Conservation (phyloP, 371 early-diverging fungal species). For the Mycotypha africana region DNA sequence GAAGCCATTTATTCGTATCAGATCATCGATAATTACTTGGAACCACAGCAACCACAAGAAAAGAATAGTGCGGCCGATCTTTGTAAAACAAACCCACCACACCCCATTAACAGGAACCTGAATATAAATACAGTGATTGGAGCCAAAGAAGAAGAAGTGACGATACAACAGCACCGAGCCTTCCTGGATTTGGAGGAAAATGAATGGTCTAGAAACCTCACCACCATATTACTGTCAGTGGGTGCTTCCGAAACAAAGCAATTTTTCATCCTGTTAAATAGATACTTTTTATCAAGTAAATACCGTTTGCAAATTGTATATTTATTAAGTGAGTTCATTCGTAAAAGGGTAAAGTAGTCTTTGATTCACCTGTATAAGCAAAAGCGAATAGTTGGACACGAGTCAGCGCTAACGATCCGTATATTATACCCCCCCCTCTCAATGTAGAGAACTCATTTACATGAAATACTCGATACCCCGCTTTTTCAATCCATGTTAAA, state of each 20-base stretch:
- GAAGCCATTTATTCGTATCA: slow-evolving; percentile 19
- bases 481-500: slow-evolving; percentile 51
- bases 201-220: slow-evolving; percentile 41
- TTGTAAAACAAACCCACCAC: too few species aligned
- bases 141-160: slow-evolving; percentile 18
- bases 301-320: slow-evolving; percentile 53
- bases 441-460: slow-evolving; percentile 50
- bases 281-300: slow-evolving; percentile 48
- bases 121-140: slow-evolving; percentile 19
- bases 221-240: slow-evolving; percentile 23
- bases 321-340: slow-evolving; percentile 50
- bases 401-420: too few species aligned
- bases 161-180: slow-evolving; percentile 23
- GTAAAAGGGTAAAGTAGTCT: slow-evolving; percentile 49
- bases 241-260: slow-evolving; percentile 45
- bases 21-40: slow-evolving; percentile 31
- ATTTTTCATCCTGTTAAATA: slow-evolving; percentile 49
- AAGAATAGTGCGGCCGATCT: too few species aligned
- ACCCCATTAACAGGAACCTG: too few species aligned
- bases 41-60: slow-evolving; percentile 28
- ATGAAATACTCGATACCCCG: slow-evolving; percentile 57
- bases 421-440: background rate
- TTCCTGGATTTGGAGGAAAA: slow-evolving; percentile 39
- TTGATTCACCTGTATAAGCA: too few species aligned
- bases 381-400: too few species aligned